Evolutionary conservation across 805 yeast genomes (phyloP), one percentile per base, ranked within the genome.

Genomic region (Wickerhamomyces bovis): DNA sequence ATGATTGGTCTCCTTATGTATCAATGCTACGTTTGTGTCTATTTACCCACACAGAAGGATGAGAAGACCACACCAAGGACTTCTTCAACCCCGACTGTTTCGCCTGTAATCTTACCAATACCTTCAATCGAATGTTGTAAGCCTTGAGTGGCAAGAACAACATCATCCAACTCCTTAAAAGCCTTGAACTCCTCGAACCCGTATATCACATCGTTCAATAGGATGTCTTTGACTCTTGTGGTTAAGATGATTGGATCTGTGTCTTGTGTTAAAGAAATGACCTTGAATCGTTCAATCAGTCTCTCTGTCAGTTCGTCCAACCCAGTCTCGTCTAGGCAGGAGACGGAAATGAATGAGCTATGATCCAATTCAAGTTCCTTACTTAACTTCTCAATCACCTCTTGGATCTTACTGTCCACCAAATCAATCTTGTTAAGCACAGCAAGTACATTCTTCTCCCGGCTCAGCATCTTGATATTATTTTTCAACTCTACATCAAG

Each of bases 21-120:
- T 8, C 18, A 16, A 16, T 19, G 20, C 21, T 33, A 33, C 5
- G 18, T 4, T 8, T 6, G 10, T 11, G 16, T 23, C 15, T 30
- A 92, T 64, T 92, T 92, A 0, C 99, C 99, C 20, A 94, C 89
- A 64, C 99, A 94, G 62, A 94, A 94, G 51, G 81, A 85, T 2
- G 96, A 82, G 60, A 94, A 94, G 0, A 94, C 94, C 1, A 87
- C 92, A 1, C 94, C 97, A 6, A 94, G 69, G 0, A 94, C 81
- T 59, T 94, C 98, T 55, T 94, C 97, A 0, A 90, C 75, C 0
- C 95, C 96, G 13, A 92, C 80, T 0, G 88, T 77, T 36, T 86
- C 85, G 1, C 98, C 99, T 0, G 97, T 90, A 22, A 94, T 85
- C 58, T 83, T 86, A 0, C 97, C 97, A 35, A 94, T 85, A 0